Percentiles rank a stretch among this genome's conserved stretches.
Conservation (phyloP, 345 rosid genomes). For the Ricinus communis region DNA sequence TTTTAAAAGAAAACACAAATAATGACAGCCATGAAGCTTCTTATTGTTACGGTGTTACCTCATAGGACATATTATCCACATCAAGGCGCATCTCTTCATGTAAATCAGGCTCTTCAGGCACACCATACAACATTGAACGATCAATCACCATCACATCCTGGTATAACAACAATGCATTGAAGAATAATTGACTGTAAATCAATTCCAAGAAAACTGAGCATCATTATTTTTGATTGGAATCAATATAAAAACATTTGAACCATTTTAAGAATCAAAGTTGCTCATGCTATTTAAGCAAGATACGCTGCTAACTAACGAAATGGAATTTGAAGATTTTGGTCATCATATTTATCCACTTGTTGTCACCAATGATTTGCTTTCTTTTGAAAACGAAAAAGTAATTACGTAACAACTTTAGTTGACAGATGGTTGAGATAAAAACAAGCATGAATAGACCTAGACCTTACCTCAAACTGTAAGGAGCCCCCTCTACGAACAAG, state of each 20-base stretch:
- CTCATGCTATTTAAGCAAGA: background rate
- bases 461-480: conserved; percentile 22
- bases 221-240: background rate
- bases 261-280: background rate
- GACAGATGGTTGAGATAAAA: background rate
- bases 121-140: conserved; percentile 6
- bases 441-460: background rate
- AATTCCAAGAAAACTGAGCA: background rate
- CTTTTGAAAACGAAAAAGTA: background rate
- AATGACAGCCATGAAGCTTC: background rate
- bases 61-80: conserved; percentile 34
- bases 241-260: background rate
- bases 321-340: background rate
- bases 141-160: conserved; percentile 25
- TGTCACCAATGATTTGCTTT: background rate
- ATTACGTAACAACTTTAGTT: background rate
- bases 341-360: background rate
- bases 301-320: background rate
- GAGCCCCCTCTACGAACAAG: conserved; percentile 17
- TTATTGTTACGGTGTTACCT: conserved; percentile 23
- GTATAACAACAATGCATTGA: background rate
- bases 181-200: background rate
- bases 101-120: conserved; percentile 3
- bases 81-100: conserved; percentile 28
- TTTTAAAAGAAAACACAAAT: background rate